Percentiles rank a stretch among this genome's conserved stretches.
phyloP scores from a whole-genome alignment of 805 yeast genomes.

The Kluyveromyces wickerhamii region DNA sequence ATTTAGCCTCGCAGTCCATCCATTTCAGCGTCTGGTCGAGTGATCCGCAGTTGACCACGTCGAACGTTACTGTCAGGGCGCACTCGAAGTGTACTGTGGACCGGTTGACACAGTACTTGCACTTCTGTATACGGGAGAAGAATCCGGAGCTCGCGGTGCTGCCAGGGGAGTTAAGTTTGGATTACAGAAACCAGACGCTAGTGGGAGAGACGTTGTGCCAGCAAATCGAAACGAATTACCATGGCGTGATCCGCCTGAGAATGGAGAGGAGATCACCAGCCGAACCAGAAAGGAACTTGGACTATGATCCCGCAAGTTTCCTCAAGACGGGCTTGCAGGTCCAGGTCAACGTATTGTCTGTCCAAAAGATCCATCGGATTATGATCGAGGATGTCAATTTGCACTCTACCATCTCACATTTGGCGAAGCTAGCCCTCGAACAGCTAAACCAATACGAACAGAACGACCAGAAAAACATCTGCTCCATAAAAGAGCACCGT shows the following conservation, averaged over 20 bases:
- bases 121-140: constrained; percentile 8
- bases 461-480: constrained; percentile 10
- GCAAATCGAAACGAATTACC: constrained; percentile 11
- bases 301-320: constrained; percentile 13
- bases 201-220: constrained; percentile 9
- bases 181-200: constrained; percentile 9
- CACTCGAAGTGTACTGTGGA: constrained; percentile 20
- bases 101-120: constrained; percentile 24
- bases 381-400: constrained; percentile 9
- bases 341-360: constrained; percentile 19
- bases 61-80: constrained; percentile 16
- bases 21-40: constrained; percentile 18
- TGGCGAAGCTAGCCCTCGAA: constrained; percentile 13
- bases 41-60: constrained; percentile 9
- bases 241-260: constrained; percentile 12
- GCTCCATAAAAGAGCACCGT: constrained; percentile 12
- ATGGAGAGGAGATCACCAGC: constrained; percentile 9
- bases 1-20: constrained; percentile 12
- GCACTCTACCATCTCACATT: constrained; percentile 13
- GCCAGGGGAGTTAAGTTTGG: constrained; percentile 9
- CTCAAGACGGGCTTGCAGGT: constrained; percentile 12
- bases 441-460: constrained; percentile 16
- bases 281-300: constrained; percentile 9
- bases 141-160: not conserved
- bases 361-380: constrained; percentile 12